A percentile compares a stretch with the other conserved stretches of the same genome.
Evolutionary conservation across 345 rosid genomes (phyloP).

Genomic region (Eucalyptus marginata): DNA sequence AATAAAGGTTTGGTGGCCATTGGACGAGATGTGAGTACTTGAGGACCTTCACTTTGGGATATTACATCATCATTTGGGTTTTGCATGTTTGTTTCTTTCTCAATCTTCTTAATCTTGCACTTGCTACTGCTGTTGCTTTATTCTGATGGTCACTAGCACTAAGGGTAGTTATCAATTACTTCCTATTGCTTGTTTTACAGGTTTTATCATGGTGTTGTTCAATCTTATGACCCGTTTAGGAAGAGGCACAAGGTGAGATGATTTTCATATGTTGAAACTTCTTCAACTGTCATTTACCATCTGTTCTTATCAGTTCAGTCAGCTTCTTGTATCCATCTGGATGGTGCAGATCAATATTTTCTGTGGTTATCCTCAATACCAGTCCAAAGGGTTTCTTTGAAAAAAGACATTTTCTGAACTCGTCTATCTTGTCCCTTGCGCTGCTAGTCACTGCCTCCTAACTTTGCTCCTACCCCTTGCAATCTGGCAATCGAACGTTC

Average conservation of each 20-base stretch:
- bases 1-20: conserved; percentile 6
- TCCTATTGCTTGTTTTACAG: background rate
- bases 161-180: background rate
- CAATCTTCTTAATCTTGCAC: background rate
- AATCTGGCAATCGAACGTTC: background rate
- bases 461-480: background rate
- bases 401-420: background rate
- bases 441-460: background rate
- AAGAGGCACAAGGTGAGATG: background rate
- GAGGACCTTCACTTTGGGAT: background rate
- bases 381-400: background rate
- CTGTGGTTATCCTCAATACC: background rate
- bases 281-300: background rate
- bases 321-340: background rate
- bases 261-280: background rate
- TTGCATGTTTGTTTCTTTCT: background rate
- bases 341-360: background rate
- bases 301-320: background rate
- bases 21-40: background rate
- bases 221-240: background rate
- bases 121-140: background rate
- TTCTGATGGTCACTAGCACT: background rate
- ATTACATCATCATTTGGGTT: background rate
- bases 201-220: background rate
- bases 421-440: background rate